Base-by-base conservation (phyloP, 148 eudicot species). In the Rhododendron mucronatum region DNA sequence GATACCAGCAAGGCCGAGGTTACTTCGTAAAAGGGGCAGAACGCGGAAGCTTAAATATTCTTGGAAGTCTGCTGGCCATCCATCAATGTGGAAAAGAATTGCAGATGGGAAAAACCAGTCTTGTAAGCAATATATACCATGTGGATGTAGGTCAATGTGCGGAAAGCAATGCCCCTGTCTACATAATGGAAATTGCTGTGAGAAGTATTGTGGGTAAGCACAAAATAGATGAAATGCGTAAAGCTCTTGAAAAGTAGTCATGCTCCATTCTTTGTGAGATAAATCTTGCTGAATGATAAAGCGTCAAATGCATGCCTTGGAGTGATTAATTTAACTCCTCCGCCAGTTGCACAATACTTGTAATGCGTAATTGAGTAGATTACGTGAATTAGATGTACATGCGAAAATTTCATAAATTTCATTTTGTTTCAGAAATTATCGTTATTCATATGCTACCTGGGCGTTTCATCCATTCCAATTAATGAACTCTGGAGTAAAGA, bases 151-250 rank as follows among this genome's bases (percentile, higher is more conserved):
- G 88, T 79, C 90, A 50, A 86, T 90, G 88, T 97, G 98, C 86
- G 99, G 98, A 86, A 95, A 97, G 88, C 90, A 95, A 82, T 97
- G 99, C 91, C 89, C 98, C 76, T 97, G 99, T 83, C 88, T 90
- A 41, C 89, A 89, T 82, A 91, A 90, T 77, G 98, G 94, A 88
- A 93, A 90, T 84, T 95, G 98, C 88, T 97, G 99, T 88, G 99
- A 97, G 82, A 97, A 97, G 89, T 97, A 95, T 76, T 97, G 99
- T 86, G 98, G 98, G 99, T 95, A 89, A 86, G 93, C 84, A 16
- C 83, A 45, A 28, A 35, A 63, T 1, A 18, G 12, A 41, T 28
- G 39, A 83, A 57, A 44, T 48, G 41, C 39, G 8, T 12, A 37
- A 39, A 84, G 45, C 45, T 33, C 28, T 35, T 78, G 76, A 61